Evolutionary conservation across 2,329 filamentous ascomycete genomes (phyloP), one percentile per base, ranked within the genome.

Genomic region (Setomelanomma holmii): DNA sequence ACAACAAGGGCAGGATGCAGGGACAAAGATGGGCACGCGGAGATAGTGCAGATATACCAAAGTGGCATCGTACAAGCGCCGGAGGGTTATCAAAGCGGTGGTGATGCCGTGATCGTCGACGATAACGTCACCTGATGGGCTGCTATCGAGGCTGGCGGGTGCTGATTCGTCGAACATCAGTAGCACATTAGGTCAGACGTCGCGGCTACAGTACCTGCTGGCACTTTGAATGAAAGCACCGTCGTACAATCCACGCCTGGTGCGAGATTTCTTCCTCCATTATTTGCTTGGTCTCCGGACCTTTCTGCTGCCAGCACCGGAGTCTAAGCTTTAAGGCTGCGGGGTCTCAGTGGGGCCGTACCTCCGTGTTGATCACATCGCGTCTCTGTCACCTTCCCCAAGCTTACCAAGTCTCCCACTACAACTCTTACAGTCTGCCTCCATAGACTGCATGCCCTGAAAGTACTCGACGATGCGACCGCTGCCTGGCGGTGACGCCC

Each of bases 401-500:
- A 40, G 43, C 54, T 48, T 27, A 44, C 27, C 49, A 50, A 40
- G 45, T 40, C 45, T 34, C 42, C 39, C 33, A 38, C 40, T 6
- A 40, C 46, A 40, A 40, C 21, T 21, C 51, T 33, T 17, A 22
- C 17, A 14, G 22, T 23, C 19, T 44, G 19, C 52, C 8, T 24
- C 30, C 20, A 16, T 22, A 20, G 20, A 23, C 49, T 54, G 48
- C 21, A 63, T 59, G 49, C 42, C 19, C 47, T 45, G 22, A 40
- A 21, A 19, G n/a, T 17, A 44, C 38, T 34, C 30, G 17, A 52
- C 33, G 38, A 75, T 75, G 72, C 66, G 70, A 61, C 71, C 73
- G 58, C 58, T 68, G 54, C 59, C 63, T 58, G 68, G 69, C 67
- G 71, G 71, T 59, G 72, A 75, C 60, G 61, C 63, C 61, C 64